These are phyloP conservation scores for Scutellaria galericulata DNA, from an alignment of 257 asterid genomes.

Conservation along the genomic window DNA sequence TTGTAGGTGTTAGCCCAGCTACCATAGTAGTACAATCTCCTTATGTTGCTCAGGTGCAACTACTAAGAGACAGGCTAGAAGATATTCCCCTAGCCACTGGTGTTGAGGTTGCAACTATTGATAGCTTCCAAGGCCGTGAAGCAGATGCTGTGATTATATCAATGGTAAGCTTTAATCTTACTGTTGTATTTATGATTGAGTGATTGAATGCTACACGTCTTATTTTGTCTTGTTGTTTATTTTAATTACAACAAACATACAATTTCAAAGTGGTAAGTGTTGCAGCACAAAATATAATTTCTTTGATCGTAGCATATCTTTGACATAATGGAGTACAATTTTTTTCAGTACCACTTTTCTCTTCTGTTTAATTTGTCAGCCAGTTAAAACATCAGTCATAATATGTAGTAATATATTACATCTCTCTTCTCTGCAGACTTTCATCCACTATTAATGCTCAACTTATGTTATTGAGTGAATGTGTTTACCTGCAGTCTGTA, in stretches of 20 bases:
- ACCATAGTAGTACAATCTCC: constrained; percentile 95
- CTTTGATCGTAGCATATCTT: constrained; percentile 24
- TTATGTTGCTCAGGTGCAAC: constrained; percentile 96
- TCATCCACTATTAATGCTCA: neutral
- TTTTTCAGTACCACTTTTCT: constrained; percentile 2
- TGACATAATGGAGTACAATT: neutral
- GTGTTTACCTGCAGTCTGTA: too few relatives aligned
- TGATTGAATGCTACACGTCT: constrained; percentile 2
- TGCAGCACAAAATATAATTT: constrained; percentile 8
- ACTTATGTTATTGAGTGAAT: neutral
- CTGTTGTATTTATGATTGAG: neutral
- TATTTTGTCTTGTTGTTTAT: constrained; percentile 18
- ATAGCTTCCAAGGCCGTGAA: constrained; percentile 99
- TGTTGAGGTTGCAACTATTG: constrained; percentile 89
- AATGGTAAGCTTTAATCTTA: constrained; percentile 59
- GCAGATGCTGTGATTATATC: constrained; percentile 96
- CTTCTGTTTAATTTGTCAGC: neutral
- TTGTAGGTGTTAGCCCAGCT: constrained; percentile 79
- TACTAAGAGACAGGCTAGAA: constrained; percentile 82
- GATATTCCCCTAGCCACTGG: constrained; percentile 74
- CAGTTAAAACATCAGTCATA: neutral
- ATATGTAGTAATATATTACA: neutral
- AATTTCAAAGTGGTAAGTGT: neutral
- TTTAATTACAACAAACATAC: constrained; percentile 1
- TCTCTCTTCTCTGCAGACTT: neutral